Base-by-base conservation (phyloP, 2,329 filamentous ascomycete genomes). In the Aspergillus awamori region DNA sequence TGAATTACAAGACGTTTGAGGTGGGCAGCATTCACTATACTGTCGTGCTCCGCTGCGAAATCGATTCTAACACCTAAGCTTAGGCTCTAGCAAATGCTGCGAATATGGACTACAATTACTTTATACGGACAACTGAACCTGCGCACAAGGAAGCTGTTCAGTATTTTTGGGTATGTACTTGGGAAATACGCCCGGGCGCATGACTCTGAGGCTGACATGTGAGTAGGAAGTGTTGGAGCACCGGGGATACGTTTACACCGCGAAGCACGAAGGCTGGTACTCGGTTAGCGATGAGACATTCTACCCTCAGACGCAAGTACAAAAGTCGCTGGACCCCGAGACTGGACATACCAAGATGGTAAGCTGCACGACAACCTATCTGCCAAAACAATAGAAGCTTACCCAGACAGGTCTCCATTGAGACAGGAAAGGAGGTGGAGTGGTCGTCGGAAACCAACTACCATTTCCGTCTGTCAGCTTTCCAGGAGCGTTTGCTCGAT, bases 211-310 rank as follows among this genome's bases (percentile, higher is more conserved):
- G 24, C 45, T 65, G 13, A 62, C 8, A 6, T 49, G 11, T 5
- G 22, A 26, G 61, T 66, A 85, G 83, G 83, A 86, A 66, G 83
- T 93, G 74, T 82, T 99, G 61, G 84, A 89, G 70, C 87, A 93
- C 58, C 83, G 85, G 51, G 89, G 90, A 8, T 88, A 90, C 63
- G 89, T 98, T 57, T 97, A 97, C 77, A 87, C 90, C 70, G 87
- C 87, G 10, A 92, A 90, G 68, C 95, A 98, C 70, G 87, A 92
- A 73, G 95, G 95, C 1, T 99, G 95, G 95, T 99, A 99, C 76
- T 95, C 91, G 59, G 89, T 99, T 57, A 93, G 91, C 74, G 95
- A 99, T 75, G 95, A 99, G 82, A 94, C 94, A 41, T 99, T 96
- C 77, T 98, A 97, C 74, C 92, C 94, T 0, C 85, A 89, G 57